These are phyloP conservation scores for Neocucurbitaria cava DNA, from an alignment of 2,329 filamentous ascomycete species.

Conservation along the genomic window DNA sequence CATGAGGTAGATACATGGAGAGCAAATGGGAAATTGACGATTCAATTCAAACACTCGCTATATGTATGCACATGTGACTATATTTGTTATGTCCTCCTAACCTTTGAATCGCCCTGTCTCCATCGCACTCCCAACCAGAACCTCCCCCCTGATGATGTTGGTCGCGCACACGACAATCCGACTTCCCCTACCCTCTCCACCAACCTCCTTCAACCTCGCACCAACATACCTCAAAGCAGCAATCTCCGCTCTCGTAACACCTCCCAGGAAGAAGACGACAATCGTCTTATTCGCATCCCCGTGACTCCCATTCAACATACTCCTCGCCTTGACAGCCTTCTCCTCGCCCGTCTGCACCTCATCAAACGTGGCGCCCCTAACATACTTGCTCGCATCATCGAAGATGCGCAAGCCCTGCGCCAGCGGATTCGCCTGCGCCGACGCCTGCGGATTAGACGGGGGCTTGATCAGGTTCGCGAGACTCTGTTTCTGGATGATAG, in stretches of 20 bases:
- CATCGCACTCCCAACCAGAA: conserved; percentile 84
- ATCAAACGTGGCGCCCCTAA: conserved; percentile 88
- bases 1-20: conserved; percentile 8
- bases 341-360: conserved; percentile 91
- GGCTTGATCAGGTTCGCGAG: conserved; percentile 66
- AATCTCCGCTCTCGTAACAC: conserved; percentile 95
- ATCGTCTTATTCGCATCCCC: conserved; percentile 72
- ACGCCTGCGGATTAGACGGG: conserved; percentile 47
- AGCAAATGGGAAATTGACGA: conserved; percentile 27
- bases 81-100: neutral
- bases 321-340: conserved; percentile 85
- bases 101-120: conserved; percentile 63
- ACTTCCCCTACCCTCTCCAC: conserved; percentile 69
- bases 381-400: conserved; percentile 88
- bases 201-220: conserved; percentile 72
- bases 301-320: conserved; percentile 75
- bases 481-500: conserved; percentile 88
- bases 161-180: conserved; percentile 94
- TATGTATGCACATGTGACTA: neutral
- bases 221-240: conserved; percentile 91
- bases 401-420: conserved; percentile 91
- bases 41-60: neutral
- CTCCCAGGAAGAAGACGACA: conserved; percentile 97
- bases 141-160: conserved; percentile 86
- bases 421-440: conserved; percentile 59